Conservation (phyloP, 805 yeast genomes). For the Candida piceae region DNA sequence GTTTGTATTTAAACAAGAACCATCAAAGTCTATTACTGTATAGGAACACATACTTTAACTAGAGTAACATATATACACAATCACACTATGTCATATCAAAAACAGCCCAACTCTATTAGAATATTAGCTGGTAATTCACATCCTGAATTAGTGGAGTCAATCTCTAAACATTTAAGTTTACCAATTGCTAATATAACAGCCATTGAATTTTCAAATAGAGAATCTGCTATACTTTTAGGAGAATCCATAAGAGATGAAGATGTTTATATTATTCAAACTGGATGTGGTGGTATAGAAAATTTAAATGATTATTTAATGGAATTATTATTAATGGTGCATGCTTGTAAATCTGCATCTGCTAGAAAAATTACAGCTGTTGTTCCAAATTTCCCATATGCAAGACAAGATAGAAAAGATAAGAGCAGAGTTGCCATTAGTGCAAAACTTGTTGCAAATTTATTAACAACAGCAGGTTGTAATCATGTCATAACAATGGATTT, state of each 20-base stretch:
- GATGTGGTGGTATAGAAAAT: conserved; percentile 70
- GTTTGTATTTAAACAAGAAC: too few relatives aligned
- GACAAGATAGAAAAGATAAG: conserved; percentile 96
- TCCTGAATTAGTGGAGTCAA: conserved; percentile 71
- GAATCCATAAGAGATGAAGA: conserved; percentile 91
- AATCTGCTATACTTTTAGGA: conserved; percentile 82
- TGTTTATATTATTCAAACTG: conserved; percentile 79
- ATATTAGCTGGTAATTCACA: conserved; percentile 69
- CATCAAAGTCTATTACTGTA: too few relatives aligned
- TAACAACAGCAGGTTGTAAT: conserved; percentile 91
- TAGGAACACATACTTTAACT: too few relatives aligned
- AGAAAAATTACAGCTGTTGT: conserved; percentile 90
- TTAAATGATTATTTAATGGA: conserved; percentile 87
- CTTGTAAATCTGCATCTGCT: conserved; percentile 94
- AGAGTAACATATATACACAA: too few relatives aligned
- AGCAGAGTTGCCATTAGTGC: conserved; percentile 96
- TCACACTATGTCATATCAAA: conserved; percentile 29
- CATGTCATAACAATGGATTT: conserved; percentile 96
- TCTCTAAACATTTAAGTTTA: conserved; percentile 61
- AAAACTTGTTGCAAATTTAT: conserved; percentile 83
- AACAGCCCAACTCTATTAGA: conserved; percentile 42
- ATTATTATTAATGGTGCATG: conserved; percentile 82
- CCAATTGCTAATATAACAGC: conserved; percentile 73
- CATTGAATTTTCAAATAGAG: conserved; percentile 80
- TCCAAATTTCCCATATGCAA: conserved; percentile 94